Evolutionary conservation across 495 filamentous ascomycete genomes (phyloP).

Genomic region (Tuber brumale): DNA sequence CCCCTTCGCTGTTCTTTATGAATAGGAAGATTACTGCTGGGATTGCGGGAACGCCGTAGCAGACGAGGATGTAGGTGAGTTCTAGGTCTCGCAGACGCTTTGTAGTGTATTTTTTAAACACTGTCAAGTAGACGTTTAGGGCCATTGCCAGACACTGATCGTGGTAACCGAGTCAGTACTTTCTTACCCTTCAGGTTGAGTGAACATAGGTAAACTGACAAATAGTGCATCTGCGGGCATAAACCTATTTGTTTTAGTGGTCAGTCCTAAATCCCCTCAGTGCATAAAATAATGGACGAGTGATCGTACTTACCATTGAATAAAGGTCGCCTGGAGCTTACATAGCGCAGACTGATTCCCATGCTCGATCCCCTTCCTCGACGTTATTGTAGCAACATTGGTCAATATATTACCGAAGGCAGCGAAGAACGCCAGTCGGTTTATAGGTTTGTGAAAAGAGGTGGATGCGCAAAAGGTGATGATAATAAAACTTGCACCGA

Average conservation of each 20-base stretch:
- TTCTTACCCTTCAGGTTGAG: not conserved
- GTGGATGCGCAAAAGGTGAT: slow-evolving; percentile 58
- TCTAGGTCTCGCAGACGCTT: slow-evolving; percentile 63
- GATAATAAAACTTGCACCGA: slow-evolving; percentile 68
- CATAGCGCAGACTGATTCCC: slow-evolving; percentile 54
- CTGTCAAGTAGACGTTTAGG: slow-evolving; percentile 78
- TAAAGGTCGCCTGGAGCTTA: slow-evolving; percentile 68
- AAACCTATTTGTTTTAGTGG: slow-evolving; percentile 41
- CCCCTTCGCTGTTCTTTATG: slow-evolving; percentile 47
- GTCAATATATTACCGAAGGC: slow-evolving; percentile 77
- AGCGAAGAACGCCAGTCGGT: slow-evolving; percentile 77
- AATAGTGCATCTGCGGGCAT: slow-evolving; percentile 62
- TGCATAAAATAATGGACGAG: not conserved
- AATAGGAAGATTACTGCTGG: slow-evolving; percentile 65
- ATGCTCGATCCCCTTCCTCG: slow-evolving; percentile 49
- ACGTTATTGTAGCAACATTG: slow-evolving; percentile 71
- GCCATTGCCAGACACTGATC: slow-evolving; percentile 67
- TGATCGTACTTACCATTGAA: slow-evolving; percentile 54
- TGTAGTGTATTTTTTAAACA: slow-evolving; percentile 69
- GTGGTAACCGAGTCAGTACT: not conserved
- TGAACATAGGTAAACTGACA: slow-evolving; percentile 5
- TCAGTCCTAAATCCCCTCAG: slow-evolving; percentile 46
- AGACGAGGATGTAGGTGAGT: slow-evolving; percentile 61
- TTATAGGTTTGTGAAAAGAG: slow-evolving; percentile 77
- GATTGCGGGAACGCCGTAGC: slow-evolving; percentile 71